Conservation (phyloP, 345 rosid genomes). For the Eucalyptus polybractea region DNA sequence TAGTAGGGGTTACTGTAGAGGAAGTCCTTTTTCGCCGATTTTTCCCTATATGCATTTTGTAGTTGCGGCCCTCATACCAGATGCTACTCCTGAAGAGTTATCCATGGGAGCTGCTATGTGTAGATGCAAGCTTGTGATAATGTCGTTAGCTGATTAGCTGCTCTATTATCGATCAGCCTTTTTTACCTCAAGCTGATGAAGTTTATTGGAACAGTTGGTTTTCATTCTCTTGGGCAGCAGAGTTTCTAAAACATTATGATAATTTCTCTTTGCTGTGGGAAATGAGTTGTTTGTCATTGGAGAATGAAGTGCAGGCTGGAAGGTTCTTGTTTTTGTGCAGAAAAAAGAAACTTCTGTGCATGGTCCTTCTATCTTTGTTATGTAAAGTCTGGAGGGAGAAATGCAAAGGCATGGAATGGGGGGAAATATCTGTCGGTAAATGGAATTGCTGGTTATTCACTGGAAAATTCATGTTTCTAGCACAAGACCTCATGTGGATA, state of each 20-base stretch:
- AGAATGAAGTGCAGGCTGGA: background rate
- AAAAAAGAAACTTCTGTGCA: background rate
- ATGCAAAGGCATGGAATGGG: background rate
- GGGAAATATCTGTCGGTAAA: background rate
- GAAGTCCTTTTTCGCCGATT: background rate
- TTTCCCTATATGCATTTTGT: background rate
- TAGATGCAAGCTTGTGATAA: background rate
- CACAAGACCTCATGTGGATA: background rate
- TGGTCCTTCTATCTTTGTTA: background rate
- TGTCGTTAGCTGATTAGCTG: background rate
- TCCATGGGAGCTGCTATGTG: background rate
- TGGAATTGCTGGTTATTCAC: background rate
- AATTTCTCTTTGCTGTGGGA: background rate
- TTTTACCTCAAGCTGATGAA: background rate
- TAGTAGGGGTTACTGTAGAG: background rate
- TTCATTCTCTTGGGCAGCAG: background rate
- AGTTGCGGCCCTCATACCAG: background rate
- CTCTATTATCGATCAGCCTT: background rate
- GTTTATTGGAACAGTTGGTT: background rate
- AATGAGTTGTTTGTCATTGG: background rate
- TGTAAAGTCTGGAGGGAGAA: background rate
- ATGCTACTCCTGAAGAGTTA: background rate
- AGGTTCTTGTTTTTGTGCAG: background rate
- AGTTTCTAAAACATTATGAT: background rate
- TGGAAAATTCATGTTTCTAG: background rate